These are phyloP conservation scores for Aureobasidium sp. DNA, from an alignment of 2,329 filamentous ascomycete genomes.

Conservation along the genomic window DNA sequence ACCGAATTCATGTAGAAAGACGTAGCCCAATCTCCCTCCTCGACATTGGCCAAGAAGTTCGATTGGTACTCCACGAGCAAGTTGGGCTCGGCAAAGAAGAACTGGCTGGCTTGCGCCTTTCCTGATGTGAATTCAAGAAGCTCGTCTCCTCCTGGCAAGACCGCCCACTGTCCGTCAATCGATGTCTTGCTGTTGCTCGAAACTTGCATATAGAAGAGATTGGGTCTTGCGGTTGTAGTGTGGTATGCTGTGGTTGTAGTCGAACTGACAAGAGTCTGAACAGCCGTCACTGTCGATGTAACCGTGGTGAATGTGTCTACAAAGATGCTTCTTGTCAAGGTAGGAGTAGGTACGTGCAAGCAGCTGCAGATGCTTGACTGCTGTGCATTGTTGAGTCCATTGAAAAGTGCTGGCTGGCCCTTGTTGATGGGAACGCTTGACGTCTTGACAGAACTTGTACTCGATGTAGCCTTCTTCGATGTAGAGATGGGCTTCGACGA, in stretches of 20 bases:
- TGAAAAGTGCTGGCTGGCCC: neutral
- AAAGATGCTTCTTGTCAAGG: neutral
- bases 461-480: neutral
- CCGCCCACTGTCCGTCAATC: neutral
- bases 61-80: neutral
- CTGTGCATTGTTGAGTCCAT: neutral
- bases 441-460: neutral
- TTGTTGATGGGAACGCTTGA: neutral
- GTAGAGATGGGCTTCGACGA: neutral
- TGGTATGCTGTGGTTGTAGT: neutral
- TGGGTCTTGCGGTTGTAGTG: neutral
- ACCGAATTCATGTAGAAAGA: constrained; percentile 4
- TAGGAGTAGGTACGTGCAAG: constrained; percentile 13
- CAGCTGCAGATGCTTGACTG: constrained; percentile 11
- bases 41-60: neutral
- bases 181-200: neutral
- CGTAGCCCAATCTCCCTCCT: neutral
- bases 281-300: neutral
- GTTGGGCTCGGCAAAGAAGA: neutral
- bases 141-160: neutral
- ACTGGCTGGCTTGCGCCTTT: neutral
- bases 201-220: neutral
- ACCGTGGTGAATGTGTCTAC: neutral
- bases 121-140: neutral
- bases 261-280: neutral